phyloP scores from a whole-genome alignment of 495 filamentous ascomycete species.

The Aspergillus bridgeri region DNA sequence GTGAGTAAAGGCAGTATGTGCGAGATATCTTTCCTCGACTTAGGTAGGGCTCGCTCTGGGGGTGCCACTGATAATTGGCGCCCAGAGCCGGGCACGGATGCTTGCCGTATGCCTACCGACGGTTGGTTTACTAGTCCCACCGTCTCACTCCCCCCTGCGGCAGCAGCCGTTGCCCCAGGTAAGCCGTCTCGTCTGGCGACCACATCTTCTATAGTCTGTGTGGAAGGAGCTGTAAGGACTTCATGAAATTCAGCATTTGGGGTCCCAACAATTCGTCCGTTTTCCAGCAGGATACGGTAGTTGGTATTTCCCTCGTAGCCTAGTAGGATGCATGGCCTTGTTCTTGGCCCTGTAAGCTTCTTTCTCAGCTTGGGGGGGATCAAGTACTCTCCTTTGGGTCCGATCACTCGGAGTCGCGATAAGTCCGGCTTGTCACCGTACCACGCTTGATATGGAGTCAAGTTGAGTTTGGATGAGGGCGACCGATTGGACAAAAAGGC shows the following conservation, averaged over 20 bases:
- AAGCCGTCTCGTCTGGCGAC: background rate
- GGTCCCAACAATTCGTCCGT: background rate
- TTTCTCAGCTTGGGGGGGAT: background rate
- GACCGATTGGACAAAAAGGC: background rate
- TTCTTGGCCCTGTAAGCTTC: background rate
- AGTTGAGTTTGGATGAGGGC: background rate
- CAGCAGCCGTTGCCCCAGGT: background rate
- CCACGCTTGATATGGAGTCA: background rate
- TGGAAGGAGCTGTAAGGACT: background rate
- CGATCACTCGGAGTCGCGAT: background rate
- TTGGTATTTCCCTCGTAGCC: background rate
- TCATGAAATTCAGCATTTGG: constrained; percentile 1
- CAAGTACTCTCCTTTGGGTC: background rate
- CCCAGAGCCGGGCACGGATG: background rate
- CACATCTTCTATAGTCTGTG: background rate
- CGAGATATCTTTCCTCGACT: background rate
- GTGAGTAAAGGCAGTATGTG: background rate
- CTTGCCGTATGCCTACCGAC: background rate
- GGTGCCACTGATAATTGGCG: background rate
- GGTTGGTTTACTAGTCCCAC: constrained; percentile 1
- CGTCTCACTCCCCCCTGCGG: background rate
- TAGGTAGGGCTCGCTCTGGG: background rate
- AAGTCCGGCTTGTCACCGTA: background rate
- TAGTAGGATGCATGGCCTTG: background rate
- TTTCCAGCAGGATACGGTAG: background rate